Percentiles rank a stretch among this genome's conserved stretches.
phyloP scores from a whole-genome alignment of 768 basidiomycete species.

The Neoboletus magnificus region DNA sequence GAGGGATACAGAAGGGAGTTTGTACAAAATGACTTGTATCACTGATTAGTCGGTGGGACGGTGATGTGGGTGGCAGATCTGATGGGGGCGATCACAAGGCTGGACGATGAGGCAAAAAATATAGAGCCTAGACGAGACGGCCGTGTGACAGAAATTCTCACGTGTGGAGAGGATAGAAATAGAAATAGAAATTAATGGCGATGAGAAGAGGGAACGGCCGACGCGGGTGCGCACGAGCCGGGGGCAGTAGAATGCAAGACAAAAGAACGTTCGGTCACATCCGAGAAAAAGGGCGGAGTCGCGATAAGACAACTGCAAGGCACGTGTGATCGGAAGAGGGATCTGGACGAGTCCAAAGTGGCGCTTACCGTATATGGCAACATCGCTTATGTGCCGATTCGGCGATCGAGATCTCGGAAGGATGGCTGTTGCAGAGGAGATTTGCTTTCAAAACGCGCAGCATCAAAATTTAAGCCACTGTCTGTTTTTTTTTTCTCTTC shows the following conservation, averaged over 20 bases:
- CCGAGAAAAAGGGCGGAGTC: background rate
- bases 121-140: too few species aligned
- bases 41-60: too few species aligned
- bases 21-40: too few species aligned
- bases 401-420: conserved; percentile 23
- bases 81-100: too few species aligned
- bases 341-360: conserved; percentile 22
- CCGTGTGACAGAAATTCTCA: too few species aligned
- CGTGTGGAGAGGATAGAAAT: too few species aligned
- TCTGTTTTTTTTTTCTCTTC: background rate
- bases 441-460: conserved; percentile 13
- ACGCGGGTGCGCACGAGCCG: background rate
- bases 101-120: too few species aligned
- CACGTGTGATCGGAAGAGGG: conserved; percentile 17
- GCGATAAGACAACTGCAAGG: conserved; percentile 11
- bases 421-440: background rate
- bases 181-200: too few species aligned
- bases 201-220: too few species aligned
- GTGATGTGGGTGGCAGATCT: too few species aligned
- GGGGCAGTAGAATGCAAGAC: background rate
- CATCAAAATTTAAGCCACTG: background rate
- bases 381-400: conserved; percentile 5
- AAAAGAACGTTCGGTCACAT: background rate
- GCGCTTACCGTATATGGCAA: conserved; percentile 13
- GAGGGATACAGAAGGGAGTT: too few species aligned